Percentiles rank a stretch among this genome's conserved stretches.
Evolutionary conservation across 225 moss, liverwort and hornwort species (phyloP).

Genomic region (Rhytidiadelphus loreus): DNA sequence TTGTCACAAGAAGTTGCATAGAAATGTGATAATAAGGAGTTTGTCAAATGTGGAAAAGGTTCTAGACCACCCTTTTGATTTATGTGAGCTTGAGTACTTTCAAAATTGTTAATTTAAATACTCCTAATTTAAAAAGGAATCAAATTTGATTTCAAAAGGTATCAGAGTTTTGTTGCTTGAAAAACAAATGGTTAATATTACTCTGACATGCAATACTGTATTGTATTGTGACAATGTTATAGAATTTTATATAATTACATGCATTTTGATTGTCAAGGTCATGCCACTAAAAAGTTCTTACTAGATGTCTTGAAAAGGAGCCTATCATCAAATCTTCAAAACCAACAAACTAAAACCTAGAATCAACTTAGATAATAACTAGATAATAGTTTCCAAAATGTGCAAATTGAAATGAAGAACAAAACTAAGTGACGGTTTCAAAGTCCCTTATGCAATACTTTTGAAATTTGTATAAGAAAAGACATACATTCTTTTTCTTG

Average conservation of each 20-base stretch:
- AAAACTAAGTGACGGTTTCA: not conserved
- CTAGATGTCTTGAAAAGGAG: not conserved
- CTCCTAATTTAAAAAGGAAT: not conserved
- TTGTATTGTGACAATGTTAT: not conserved
- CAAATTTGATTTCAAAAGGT: not conserved
- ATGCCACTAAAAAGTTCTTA: not conserved
- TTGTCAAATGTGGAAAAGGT: too few species aligned
- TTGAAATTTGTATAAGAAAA: not conserved
- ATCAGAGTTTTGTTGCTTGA: not conserved
- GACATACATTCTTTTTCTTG: too few species aligned
- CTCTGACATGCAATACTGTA: not conserved
- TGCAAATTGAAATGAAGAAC: not conserved
- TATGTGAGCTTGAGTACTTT: not conserved
- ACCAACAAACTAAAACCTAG: not conserved
- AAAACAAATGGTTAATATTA: not conserved
- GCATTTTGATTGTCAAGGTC: not conserved
- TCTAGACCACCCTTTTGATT: not conserved
- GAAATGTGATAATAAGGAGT: not conserved
- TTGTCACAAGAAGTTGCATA: not conserved
- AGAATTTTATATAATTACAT: not conserved
- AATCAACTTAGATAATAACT: not conserved
- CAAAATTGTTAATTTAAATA: rapidly evolving
- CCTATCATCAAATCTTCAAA: not conserved
- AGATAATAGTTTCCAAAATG: rapidly evolving
- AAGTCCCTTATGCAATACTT: too few species aligned